phyloP scores from a whole-genome alignment of 768 basidiomycete genomes.

The Boletus tylopilopsis region DNA sequence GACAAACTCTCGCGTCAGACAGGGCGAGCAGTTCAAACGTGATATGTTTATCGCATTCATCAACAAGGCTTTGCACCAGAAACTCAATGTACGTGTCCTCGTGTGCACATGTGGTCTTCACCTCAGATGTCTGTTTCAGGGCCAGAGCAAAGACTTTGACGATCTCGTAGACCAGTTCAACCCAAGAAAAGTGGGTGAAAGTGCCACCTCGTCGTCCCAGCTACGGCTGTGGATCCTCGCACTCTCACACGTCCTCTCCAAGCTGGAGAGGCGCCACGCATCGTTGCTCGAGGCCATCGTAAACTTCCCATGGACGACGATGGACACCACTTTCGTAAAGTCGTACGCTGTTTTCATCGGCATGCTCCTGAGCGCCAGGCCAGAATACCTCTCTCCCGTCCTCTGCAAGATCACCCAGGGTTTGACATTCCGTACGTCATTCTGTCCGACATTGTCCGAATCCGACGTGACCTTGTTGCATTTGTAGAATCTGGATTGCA shows the following conservation, averaged over 20 bases:
- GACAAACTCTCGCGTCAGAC: conserved; percentile 74
- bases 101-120: conserved; percentile 5
- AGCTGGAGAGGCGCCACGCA: conserved; percentile 77
- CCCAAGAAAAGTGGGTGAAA: conserved; percentile 37
- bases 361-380: conserved; percentile 85
- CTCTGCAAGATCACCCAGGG: conserved; percentile 80
- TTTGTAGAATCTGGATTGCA: conserved; percentile 66
- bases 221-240: conserved; percentile 81
- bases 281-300: conserved; percentile 84
- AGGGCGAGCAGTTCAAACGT: conserved; percentile 71
- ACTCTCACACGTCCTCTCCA: conserved; percentile 88
- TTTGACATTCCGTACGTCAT: conserved; percentile 79
- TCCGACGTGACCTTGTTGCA: conserved; percentile 4
- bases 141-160: conserved; percentile 72
- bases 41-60: conserved; percentile 86
- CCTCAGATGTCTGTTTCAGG: conserved; percentile 43
- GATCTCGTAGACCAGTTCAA: conserved; percentile 89
- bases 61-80: conserved; percentile 75
- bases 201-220: conserved; percentile 42
- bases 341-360: conserved; percentile 87
- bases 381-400: conserved; percentile 86
- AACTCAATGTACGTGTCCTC: conserved; percentile 51
- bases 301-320: conserved; percentile 87
- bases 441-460: neutral
- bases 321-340: conserved; percentile 81